These are phyloP conservation scores for Phytophthora megakarya DNA, from an alignment of 352 stramenopile genomes.

Conservation along the genomic window DNA sequence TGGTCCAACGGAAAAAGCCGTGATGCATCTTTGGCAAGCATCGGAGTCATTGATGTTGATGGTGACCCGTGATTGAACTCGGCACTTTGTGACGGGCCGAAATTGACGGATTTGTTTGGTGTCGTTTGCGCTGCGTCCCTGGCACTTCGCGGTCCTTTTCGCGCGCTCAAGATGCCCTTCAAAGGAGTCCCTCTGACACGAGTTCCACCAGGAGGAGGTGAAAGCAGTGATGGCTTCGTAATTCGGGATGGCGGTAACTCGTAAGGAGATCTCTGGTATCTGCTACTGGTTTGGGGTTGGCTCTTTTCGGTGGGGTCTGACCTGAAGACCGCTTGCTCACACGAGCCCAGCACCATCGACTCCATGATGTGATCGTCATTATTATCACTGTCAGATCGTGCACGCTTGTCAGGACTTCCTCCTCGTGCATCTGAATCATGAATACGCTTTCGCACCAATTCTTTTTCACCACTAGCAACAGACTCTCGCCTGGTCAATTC, in stretches of 20 bases:
- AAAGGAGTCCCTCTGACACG: conserved; percentile 53
- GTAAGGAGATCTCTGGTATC: conserved; percentile 9
- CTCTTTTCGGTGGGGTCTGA: conserved; percentile 1
- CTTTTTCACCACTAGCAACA: conserved; percentile 7
- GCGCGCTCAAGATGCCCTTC: conserved; percentile 78
- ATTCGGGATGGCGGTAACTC: conserved; percentile 9
- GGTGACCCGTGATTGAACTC: conserved; percentile 83
- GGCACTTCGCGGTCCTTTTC: conserved; percentile 47
- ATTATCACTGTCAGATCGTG: neutral
- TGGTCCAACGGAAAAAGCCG: conserved; percentile 71
- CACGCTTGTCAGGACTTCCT: conserved; percentile 25
- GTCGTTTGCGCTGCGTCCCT: conserved; percentile 44
- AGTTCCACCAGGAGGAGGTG: conserved; percentile 30
- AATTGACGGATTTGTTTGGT: conserved; percentile 84
- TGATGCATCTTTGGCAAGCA: conserved; percentile 61
- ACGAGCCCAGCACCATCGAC: conserved; percentile 28
- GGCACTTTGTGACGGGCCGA: conserved; percentile 74
- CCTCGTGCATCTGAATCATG: conserved; percentile 19
- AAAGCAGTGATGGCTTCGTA: conserved; percentile 21
- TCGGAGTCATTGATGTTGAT: conserved; percentile 88
- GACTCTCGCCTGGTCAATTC: conserved; percentile 39
- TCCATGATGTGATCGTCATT: conserved; percentile 19
- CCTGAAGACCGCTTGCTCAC: neutral
- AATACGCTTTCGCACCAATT: conserved; percentile 38
- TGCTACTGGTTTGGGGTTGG: neutral